Evolutionary conservation across 139 green algal genomes (phyloP), one percentile per base, ranked within the genome.

Genomic region (Spirogloea muscicola): DNA sequence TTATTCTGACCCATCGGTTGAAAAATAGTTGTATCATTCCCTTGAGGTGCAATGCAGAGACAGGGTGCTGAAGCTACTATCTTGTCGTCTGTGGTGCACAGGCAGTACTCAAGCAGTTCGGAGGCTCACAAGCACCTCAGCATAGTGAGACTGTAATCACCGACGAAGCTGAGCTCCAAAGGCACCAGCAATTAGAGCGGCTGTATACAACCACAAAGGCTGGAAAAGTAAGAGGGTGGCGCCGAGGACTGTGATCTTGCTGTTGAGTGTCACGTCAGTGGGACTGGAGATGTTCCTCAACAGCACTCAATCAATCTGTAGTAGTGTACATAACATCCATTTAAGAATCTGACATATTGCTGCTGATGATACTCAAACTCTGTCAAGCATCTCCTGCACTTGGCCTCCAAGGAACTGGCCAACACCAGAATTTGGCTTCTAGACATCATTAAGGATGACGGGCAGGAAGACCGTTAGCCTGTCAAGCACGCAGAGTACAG

Each of bases 101-200:
- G 62, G 38, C 43, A 6, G 29, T 71, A 36, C 40, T 63, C 27
- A 71, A 71, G 18, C 27, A 57, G 43, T 71, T 71, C 27, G 44
- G 60, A 18, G 62, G 62, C 5, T 29, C 31, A 29, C 29, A 25
- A 31, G 33, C 25, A 18, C 55, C 55, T 10, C 55, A 29, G 10
- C 62, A 18, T 33, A 71, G 62, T 33, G 62, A 71, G n/a, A 62
- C 25, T 38, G 21, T 76, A 4, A 76, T 76, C 21, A 76, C 75
- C n/a, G 67, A 76, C 58, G 67, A 76, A 31, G 57, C 52, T 21
- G 67, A 76, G 67, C 67, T 76, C 5, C 27, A 76, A 36, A 52
- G 67, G 38, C 67, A 76, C 58, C 58, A 76, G 58, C 67, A 76
- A 57, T 36, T 76, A 27, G 67, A 76, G 58, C 4, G 67, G 27